These are phyloP conservation scores for Hanseniaspora valbyensis DNA, from an alignment of 805 yeast genomes.

Conservation along the genomic window DNA sequence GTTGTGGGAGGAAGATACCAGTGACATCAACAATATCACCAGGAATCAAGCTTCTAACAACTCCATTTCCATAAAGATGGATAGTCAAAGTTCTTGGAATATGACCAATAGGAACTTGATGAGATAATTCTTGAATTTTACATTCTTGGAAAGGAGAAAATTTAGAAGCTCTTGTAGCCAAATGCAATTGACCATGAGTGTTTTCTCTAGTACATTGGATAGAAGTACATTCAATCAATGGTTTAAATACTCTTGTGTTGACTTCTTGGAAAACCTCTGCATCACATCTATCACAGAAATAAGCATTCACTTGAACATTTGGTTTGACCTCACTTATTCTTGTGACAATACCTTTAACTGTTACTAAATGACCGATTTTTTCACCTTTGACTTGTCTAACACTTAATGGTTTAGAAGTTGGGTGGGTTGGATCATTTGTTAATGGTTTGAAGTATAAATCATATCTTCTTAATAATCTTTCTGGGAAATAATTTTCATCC, in stretches of 20 bases:
- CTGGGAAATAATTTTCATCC: conserved; percentile 57
- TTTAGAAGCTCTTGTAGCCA: conserved; percentile 92
- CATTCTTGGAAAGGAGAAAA: conserved; percentile 93
- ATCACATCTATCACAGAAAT: conserved; percentile 96
- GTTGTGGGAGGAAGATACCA: conserved; percentile 86
- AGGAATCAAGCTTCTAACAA: conserved; percentile 78
- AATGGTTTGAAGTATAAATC: conserved; percentile 77
- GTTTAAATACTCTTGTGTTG: conserved; percentile 68
- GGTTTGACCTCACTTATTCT: conserved; percentile 96
- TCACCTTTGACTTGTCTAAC: conserved; percentile 84
- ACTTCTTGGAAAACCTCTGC: conserved; percentile 94
- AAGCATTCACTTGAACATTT: conserved; percentile 78
- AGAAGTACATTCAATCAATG: conserved; percentile 79
- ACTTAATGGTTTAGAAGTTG: conserved; percentile 40
- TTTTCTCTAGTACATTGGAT: conserved; percentile 66
- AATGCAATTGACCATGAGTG: conserved; percentile 77
- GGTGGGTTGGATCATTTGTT: conserved; percentile 32
- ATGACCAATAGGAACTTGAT: conserved; percentile 96
- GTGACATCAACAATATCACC: conserved; percentile 92
- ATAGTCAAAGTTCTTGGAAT: conserved; percentile 80
- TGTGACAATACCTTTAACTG: conserved; percentile 88
- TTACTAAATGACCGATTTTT: conserved; percentile 74
- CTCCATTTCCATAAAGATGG: conserved; percentile 74
- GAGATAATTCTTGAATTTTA: conserved; percentile 84
- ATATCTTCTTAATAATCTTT: conserved; percentile 78